Base-by-base conservation (phyloP, 345 rosid species). In the Carallia brachiata region DNA sequence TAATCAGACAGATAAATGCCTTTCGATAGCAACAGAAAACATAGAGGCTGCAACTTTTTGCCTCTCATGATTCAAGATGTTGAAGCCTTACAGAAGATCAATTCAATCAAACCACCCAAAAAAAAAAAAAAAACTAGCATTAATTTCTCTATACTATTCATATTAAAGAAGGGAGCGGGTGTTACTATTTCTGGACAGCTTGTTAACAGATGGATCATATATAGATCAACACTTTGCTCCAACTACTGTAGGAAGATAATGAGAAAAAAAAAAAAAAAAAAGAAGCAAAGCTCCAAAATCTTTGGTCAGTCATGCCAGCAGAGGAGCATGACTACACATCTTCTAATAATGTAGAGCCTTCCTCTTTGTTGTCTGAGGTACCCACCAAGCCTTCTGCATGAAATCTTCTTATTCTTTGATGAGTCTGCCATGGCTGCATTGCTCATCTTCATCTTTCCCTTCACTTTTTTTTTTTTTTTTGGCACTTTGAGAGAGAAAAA, bases 271-370 rank as follows among this genome's bases (percentile, higher is more conserved):
- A 23, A 55, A 15, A 55, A 55, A 55, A 23, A 23, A 23, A 15
- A 55, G 23, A 55, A 8, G 31, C 5, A 10, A 23, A 3, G 10
- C 47, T 31, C 32, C 52, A 62, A 16, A 15, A 23, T 17, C 28
- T 52, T 47, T 30, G 27, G 30, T 75, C 68, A 91, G 78, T 89
- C 97, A 70, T 84, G 90, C 94, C 94, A 89, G 55, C 97, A 90
- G 60, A 90, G 79, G 63, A 90, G 94, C 86, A 90, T 88, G 70
- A 87, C 90, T 27, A 90, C 86, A 76, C 94, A 90, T 83, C 89
- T 82, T 68, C 85, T 82, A 36, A 90, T 86, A 56, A 90, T 89
- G 79, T 90, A 90, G 55, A 90, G 82, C 72, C 92, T 86, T 69
- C 89, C 94, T 69, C 82, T 87, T 60, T 90, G 97, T 65, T 90